These are phyloP conservation scores for Curvularia verruculosa DNA, from an alignment of 2,329 filamentous ascomycete genomes.

Conservation along the genomic window DNA sequence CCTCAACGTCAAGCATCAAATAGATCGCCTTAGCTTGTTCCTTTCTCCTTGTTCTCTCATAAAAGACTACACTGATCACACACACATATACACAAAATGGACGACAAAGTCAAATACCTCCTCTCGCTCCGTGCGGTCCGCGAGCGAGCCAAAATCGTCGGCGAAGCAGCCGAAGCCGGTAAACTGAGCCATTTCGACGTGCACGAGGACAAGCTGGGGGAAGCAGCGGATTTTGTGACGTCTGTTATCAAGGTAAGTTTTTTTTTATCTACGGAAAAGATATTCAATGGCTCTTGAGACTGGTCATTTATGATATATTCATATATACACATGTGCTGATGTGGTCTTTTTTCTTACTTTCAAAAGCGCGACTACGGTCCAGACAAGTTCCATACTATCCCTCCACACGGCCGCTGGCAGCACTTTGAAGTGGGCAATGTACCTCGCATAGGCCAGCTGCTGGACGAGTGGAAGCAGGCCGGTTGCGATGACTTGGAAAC, in stretches of 20 bases:
- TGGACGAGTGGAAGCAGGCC: slow-evolving; percentile 64
- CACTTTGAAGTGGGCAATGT: slow-evolving; percentile 78
- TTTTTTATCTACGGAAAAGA: background rate
- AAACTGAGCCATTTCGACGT: slow-evolving; percentile 82
- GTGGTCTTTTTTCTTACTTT: background rate
- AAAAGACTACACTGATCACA: too few species aligned
- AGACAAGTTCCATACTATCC: slow-evolving; percentile 58
- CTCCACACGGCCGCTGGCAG: slow-evolving; percentile 80
- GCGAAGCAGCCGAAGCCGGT: slow-evolving; percentile 31
- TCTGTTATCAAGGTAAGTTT: slow-evolving; percentile 81
- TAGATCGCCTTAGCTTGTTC: too few species aligned
- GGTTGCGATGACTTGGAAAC: slow-evolving; percentile 70
- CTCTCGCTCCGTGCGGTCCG: slow-evolving; percentile 36
- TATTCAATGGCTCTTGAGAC: too few species aligned
- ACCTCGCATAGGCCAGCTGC: slow-evolving; percentile 71
- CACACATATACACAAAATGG: slow-evolving; percentile 18
- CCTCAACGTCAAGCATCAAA: slow-evolving; percentile 5
- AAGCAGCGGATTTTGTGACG: slow-evolving; percentile 81
- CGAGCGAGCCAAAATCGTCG: slow-evolving; percentile 36
- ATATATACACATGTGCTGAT: background rate
- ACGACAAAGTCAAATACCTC: slow-evolving; percentile 33
- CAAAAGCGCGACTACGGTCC: slow-evolving; percentile 69
- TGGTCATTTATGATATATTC: too few species aligned
- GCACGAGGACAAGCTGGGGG: slow-evolving; percentile 77
- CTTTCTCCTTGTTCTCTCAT: background rate